phyloP scores from a whole-genome alignment of 495 filamentous ascomycete genomes.

The Paragyromitra xinjiangensis region DNA sequence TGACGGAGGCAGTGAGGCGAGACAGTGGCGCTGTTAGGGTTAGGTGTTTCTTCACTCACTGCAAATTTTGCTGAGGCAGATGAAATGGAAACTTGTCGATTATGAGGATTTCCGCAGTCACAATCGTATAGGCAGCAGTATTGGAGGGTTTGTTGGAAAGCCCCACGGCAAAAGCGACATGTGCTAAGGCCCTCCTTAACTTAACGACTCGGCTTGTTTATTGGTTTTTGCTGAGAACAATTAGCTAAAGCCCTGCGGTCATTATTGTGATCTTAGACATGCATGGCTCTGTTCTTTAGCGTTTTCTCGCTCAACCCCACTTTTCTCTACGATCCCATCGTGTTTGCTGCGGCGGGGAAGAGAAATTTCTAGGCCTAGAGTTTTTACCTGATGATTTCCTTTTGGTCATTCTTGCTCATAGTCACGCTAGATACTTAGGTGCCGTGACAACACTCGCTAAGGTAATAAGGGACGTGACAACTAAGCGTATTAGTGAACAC shows the following conservation, averaged over 20 bases:
- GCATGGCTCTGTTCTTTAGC: not conserved
- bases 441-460: not conserved
- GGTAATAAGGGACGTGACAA: not conserved
- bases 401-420: not conserved
- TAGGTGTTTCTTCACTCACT: not conserved
- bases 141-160: not conserved
- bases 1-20: not conserved
- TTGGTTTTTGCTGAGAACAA: not conserved
- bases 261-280: slow-evolving; percentile 9
- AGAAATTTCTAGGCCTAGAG: not conserved
- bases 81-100: no score
- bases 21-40: not conserved
- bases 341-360: not conserved
- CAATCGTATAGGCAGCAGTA: not conserved
- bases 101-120: no score
- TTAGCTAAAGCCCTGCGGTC: slow-evolving; percentile 1
- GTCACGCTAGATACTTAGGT: not conserved
- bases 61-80: not conserved
- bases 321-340: not conserved
- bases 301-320: not conserved
- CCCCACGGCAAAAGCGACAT: no score
- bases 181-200: no score
- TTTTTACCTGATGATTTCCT: not conserved
- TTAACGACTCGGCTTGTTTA: not conserved
- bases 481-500: not conserved